Percentiles rank a stretch among this genome's conserved stretches.
phyloP scores from a whole-genome alignment of 495 filamentous ascomycete species.

The Echria macrotheca region DNA sequence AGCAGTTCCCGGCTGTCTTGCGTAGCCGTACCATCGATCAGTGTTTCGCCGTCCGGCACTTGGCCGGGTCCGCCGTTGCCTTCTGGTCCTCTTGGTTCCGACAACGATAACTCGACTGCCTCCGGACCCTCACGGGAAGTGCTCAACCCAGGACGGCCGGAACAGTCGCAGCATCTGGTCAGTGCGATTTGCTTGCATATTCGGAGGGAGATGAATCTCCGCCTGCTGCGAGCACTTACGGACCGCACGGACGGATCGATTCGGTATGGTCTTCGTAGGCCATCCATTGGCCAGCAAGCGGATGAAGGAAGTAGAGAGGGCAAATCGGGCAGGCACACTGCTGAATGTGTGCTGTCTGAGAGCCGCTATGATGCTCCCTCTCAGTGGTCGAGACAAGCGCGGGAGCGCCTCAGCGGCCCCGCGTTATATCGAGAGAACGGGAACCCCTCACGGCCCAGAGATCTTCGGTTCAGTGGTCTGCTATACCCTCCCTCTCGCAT shows the following conservation, averaged over 20 bases:
- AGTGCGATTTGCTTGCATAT: slow-evolving; percentile 8
- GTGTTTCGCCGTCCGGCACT: too few species aligned
- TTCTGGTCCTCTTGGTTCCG: too few species aligned
- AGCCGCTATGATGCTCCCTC: not conserved
- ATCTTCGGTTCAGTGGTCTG: not conserved
- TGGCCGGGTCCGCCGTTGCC: too few species aligned
- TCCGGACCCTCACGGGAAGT: not conserved
- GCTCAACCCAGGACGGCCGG: not conserved
- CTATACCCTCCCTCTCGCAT: not conserved
- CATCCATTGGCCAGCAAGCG: slow-evolving; percentile 4
- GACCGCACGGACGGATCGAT: slow-evolving; percentile 18
- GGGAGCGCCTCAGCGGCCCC: slow-evolving; percentile 8
- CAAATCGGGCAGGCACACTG: not conserved
- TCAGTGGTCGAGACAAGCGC: slow-evolving; percentile 10
- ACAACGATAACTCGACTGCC: not conserved
- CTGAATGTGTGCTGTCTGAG: slow-evolving; percentile 4
- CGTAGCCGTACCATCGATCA: too few species aligned
- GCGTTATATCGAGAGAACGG: slow-evolving; percentile 5
- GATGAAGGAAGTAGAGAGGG: slow-evolving; percentile 1
- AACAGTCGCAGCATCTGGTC: slow-evolving; percentile 5
- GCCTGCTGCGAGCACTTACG: slow-evolving; percentile 6
- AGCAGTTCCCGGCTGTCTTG: too few species aligned
- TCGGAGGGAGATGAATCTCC: slow-evolving; percentile 6
- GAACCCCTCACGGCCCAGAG: slow-evolving; percentile 2
- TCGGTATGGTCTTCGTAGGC: slow-evolving; percentile 1